Evolutionary conservation across 805 yeast species (phyloP).

Genomic region (Metschnikowia corniflorae): DNA sequence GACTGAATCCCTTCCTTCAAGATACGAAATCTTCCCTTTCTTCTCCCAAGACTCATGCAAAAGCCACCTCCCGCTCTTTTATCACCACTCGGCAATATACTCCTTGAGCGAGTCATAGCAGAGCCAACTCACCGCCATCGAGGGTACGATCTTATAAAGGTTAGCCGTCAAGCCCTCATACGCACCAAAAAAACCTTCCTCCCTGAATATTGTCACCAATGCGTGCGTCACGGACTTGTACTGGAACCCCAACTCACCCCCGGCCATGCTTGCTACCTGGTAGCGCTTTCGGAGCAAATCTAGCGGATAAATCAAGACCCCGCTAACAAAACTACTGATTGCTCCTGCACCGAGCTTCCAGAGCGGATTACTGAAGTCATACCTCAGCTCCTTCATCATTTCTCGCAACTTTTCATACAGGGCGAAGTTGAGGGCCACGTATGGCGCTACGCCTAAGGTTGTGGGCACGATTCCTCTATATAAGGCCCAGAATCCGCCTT

Average conservation of each 20-base stretch:
- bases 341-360: constrained; percentile 79
- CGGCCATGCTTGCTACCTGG: constrained; percentile 84
- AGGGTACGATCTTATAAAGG: constrained; percentile 84
- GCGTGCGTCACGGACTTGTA: constrained; percentile 80
- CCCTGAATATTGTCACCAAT: constrained; percentile 56
- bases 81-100: constrained; percentile 29
- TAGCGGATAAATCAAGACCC: constrained; percentile 85
- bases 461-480: constrained; percentile 91
- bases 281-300: constrained; percentile 85
- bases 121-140: constrained; percentile 95
- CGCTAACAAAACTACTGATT: constrained; percentile 82
- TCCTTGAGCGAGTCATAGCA: constrained; percentile 71
- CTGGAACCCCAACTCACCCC: constrained; percentile 73
- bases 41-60: too few relatives aligned
- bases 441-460: constrained; percentile 91
- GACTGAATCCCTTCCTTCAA: too few relatives aligned
- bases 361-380: constrained; percentile 42
- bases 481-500: constrained; percentile 78
- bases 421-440: constrained; percentile 89
- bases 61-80: background rate
- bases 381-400: constrained; percentile 30
- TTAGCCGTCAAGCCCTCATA: constrained; percentile 77
- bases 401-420: constrained; percentile 81
- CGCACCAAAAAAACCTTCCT: constrained; percentile 72
- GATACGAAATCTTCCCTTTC: too few relatives aligned